Evolutionary conservation across 345 rosid species (phyloP).

Genomic region (Xanthoceras sorbifolium): DNA sequence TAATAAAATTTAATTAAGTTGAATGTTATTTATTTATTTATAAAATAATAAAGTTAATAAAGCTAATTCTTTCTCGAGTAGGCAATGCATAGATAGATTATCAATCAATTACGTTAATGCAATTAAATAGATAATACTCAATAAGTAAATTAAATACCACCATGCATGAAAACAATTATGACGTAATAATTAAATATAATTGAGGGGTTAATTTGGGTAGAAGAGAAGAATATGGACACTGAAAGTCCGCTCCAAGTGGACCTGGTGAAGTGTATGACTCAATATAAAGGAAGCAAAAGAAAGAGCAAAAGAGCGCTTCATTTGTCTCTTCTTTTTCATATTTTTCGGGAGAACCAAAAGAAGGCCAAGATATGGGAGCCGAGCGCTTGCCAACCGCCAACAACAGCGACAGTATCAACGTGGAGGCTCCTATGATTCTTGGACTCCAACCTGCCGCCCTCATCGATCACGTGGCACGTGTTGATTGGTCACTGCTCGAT

Average conservation of each 20-base stretch:
- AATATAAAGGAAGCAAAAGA: neutral
- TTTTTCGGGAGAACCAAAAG: neutral
- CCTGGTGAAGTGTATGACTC: neutral
- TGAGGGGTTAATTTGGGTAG: slow-evolving; percentile 5
- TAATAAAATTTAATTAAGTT: no score
- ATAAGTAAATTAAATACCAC: no score
- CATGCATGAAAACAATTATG: neutral
- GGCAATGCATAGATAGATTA: no score
- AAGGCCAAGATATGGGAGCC: slow-evolving; percentile 54
- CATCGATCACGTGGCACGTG: slow-evolving; percentile 78
- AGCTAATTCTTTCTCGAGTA: neutral
- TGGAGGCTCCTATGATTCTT: slow-evolving; percentile 56
- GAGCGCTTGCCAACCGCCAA: slow-evolving; percentile 44
- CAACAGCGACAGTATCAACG: neutral
- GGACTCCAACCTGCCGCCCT: slow-evolving; percentile 97
- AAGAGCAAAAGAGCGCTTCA: no score
- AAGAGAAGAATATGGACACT: no score
- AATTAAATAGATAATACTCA: no score
- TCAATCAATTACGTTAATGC: neutral
- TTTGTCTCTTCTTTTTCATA: neutral
- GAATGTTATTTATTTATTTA: no score
- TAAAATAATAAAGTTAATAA: no score
- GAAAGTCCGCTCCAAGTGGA: neutral
- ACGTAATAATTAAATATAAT: neutral
- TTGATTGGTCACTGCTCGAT: slow-evolving; percentile 73